Conservation (phyloP, 2,329 filamentous ascomycete species). For the Huntiella savannae region DNA sequence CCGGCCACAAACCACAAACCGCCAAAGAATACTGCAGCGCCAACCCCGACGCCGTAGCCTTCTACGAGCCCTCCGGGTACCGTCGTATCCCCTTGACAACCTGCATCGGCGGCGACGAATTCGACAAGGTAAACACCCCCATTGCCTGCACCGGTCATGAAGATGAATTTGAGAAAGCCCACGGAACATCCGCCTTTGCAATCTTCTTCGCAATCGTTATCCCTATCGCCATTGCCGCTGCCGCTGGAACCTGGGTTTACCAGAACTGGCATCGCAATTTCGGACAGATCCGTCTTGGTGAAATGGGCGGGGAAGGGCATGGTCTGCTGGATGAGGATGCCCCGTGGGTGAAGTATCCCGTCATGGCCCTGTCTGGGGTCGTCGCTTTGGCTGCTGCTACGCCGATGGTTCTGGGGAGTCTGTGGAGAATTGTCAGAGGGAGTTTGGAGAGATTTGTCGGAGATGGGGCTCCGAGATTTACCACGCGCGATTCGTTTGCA, state of each 20-base stretch:
- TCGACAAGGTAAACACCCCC: slow-evolving; percentile 44
- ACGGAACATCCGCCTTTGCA: slow-evolving; percentile 48
- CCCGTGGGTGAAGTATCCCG: slow-evolving; percentile 64
- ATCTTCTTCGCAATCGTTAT: slow-evolving; percentile 75
- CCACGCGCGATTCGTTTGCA: slow-evolving; percentile 75
- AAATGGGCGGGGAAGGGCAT: slow-evolving; percentile 55
- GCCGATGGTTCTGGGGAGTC: slow-evolving; percentile 51
- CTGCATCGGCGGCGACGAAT: slow-evolving; percentile 55
- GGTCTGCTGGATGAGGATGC: slow-evolving; percentile 46
- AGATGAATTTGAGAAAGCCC: slow-evolving; percentile 56
- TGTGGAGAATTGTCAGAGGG: slow-evolving; percentile 48
- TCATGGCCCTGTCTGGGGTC: slow-evolving; percentile 49
- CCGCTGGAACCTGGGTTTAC: slow-evolving; percentile 69
- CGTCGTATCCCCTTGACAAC: slow-evolving; percentile 79
- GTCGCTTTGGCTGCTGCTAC: slow-evolving; percentile 40
- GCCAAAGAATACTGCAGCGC: slow-evolving; percentile 31
- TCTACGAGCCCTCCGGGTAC: slow-evolving; percentile 72
- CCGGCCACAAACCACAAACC: slow-evolving; percentile 44
- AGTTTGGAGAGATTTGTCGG: slow-evolving; percentile 30
- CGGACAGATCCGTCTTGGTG: slow-evolving; percentile 78
- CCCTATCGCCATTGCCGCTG: slow-evolving; percentile 51
- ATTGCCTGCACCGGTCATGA: slow-evolving; percentile 61
- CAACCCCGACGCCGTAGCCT: slow-evolving; percentile 54
- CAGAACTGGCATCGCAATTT: slow-evolving; percentile 76
- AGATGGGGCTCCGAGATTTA: slow-evolving; percentile 50